These are phyloP conservation scores for Asterionellopsis glacialis DNA, from an alignment of 108 stramenopile genomes.

Conservation along the genomic window DNA sequence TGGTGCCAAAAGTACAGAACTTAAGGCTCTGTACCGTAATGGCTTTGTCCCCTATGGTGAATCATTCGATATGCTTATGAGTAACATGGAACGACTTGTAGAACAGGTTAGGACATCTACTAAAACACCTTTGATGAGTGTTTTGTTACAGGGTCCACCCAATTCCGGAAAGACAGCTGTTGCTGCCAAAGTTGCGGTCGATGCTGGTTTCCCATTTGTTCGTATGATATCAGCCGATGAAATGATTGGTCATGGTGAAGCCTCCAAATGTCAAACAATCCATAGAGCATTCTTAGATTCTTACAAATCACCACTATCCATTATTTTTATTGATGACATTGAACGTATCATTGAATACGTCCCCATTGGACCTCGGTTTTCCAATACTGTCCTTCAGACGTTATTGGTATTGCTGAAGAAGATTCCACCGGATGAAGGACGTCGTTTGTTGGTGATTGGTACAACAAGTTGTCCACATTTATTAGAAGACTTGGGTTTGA, in stretches of 20 bases:
- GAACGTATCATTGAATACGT: slow-evolving; percentile 98
- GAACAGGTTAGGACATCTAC: slow-evolving; percentile 86
- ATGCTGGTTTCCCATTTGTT: slow-evolving; percentile 92
- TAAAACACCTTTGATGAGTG: slow-evolving; percentile 91
- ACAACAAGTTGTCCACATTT: slow-evolving; percentile 87
- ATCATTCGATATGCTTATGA: slow-evolving; percentile 78
- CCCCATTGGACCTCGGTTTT: slow-evolving; percentile 94
- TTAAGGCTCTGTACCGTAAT: slow-evolving; percentile 89
- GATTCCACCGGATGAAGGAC: slow-evolving; percentile 87
- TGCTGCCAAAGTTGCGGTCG: slow-evolving; percentile 91
- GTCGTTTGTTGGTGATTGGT: slow-evolving; percentile 89
- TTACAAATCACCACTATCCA: slow-evolving; percentile 93
- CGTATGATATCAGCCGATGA: slow-evolving; percentile 95
- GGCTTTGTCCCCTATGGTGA: slow-evolving; percentile 95
- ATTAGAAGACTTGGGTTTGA: slow-evolving; percentile 90
- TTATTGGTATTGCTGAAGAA: slow-evolving; percentile 96
- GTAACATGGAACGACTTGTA: slow-evolving; percentile 79
- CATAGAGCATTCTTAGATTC: slow-evolving; percentile 96
- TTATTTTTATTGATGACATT: slow-evolving; percentile 98
- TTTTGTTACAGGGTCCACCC: slow-evolving; percentile 83
- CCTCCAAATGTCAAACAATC: slow-evolving; percentile 83
- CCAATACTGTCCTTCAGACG: slow-evolving; percentile 96
- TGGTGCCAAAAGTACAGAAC: slow-evolving; percentile 86
- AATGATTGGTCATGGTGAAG: slow-evolving; percentile 93
- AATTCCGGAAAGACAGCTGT: slow-evolving; percentile 96